Evolutionary conservation across 2,329 filamentous ascomycete species (phyloP), one percentile per base, ranked within the genome.

Genomic region (Chaetomium globosum): DNA sequence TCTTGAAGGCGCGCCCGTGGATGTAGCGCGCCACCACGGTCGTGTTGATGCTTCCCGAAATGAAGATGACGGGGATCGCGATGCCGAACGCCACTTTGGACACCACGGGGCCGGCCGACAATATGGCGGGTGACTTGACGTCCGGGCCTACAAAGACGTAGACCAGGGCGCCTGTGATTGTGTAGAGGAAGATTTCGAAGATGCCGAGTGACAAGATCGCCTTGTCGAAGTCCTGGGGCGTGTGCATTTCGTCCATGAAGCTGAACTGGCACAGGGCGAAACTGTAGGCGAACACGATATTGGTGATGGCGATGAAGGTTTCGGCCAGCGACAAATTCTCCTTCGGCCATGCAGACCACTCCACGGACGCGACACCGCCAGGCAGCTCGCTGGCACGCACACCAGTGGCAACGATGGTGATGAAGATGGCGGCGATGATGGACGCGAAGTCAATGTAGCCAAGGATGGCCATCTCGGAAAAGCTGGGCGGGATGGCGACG

Each of bases 211-310:
- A 74, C 71, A 81, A 81, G 64, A 92, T 82, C 8, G 87, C 84
- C 79, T 83, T 82, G 67, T 76, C 69, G 64, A 78, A 83, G 71
- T 83, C 79, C 2, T 39, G 39, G 7, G 81, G 81, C 0, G 80
- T 82, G 70, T 82, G 81, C 81, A 83, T 83, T 74, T 83, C 81
- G 69, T 82, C 80, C 81, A 83, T 83, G 70, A 83, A 82, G 72
- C 77, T 80, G 75, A 83, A 82, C 71, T 82, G 81, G 75, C 80
- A 82, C 60, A 83, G 77, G 69, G 80, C 79, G 65, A 82, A 83
- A 67, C 86, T 81, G 78, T 89, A 92, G 63, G 89, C 88, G 66
- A 92, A 86, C 66, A 90, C 81, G 61, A 92, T 91, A 77, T 91
- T 91, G 72, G 80, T 82, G 54, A 89, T 81, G 21, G 85, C 82